Evolutionary conservation across 139 green algal species (phyloP), one percentile per base, ranked within the genome.

Genomic region (Coelastrella sp.): DNA sequence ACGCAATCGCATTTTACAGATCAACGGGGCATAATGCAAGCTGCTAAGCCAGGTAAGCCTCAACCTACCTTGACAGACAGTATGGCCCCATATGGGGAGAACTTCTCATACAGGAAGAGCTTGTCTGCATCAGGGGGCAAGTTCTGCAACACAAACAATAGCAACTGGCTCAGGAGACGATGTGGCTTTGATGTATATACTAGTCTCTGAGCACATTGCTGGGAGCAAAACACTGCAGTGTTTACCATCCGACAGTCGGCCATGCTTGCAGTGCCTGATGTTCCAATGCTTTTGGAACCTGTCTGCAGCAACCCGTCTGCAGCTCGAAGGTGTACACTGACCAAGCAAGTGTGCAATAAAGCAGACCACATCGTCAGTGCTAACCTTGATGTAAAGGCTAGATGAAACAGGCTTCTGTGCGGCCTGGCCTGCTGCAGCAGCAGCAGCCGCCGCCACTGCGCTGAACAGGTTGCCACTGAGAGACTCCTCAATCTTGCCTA

Each of bases 31-130:
- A 47, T 47, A 47, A 2, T 47, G 32, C 32, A 47, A 47, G 32
- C 32, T 47, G 32, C 32, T 47, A 47, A 47, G 32, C 32, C 32
- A 47, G 11, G 61, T 71, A 71, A 13, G 61, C 61, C 8, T 10
- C 8, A 10, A 13, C 61, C 8, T 76, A 76, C 68, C 75, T 94
- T 95, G 64, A 96, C 95, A 68, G 85, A 94, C 7, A 90, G 58
- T 83, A 97, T 97, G 73, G 87, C 92, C 11, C 95, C 94, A 87
- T 94, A 96, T 57, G 89, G 92, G 0, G 93, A 92, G 91, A 97
- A 98, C 61, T 94, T 94, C 91, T 98, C 95, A 68, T 98, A 98
- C 71, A 98, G 80, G 84, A 96, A 97, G 16, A 97, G 90, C 89
- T 96, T 96, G 89, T 96, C 94, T 4, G 92, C 92, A 60, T 93